phyloP scores from a whole-genome alignment of 768 basidiomycete species.

The Psilocybe subaeruginosa region DNA sequence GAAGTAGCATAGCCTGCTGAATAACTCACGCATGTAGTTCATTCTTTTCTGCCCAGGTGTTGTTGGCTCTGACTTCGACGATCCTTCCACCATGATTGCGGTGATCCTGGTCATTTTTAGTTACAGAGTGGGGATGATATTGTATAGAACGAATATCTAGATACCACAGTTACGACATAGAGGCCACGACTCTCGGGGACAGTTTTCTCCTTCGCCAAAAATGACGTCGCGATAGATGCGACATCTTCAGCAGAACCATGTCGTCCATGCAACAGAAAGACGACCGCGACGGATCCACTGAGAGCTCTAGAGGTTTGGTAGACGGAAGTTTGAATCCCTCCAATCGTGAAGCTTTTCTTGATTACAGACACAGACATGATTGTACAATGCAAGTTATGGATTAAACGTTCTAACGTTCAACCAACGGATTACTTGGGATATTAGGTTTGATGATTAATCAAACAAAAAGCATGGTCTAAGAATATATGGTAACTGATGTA shows the following conservation, averaged over 20 bases:
- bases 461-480: constrained; percentile 15
- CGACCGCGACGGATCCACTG: constrained; percentile 31
- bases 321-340: constrained; percentile 39
- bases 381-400: not conserved
- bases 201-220: constrained; percentile 20
- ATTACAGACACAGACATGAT: constrained; percentile 9
- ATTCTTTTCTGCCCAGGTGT: constrained; percentile 39
- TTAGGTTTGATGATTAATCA: constrained; percentile 16
- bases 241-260: constrained; percentile 31
- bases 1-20: not conserved
- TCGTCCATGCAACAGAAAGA: constrained; percentile 50
- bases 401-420: not conserved
- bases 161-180: constrained; percentile 42
- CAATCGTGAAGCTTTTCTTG: constrained; percentile 32
- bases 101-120: constrained; percentile 38
- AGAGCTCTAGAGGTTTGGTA: constrained; percentile 26
- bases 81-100: constrained; percentile 47
- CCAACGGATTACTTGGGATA: constrained; percentile 8
- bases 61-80: constrained; percentile 34
- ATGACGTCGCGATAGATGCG: constrained; percentile 30
- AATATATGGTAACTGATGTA: constrained; percentile 9
- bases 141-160: constrained; percentile 3
- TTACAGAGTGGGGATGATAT: not conserved
- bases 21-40: constrained; percentile 43
- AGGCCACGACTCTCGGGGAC: constrained; percentile 20